Evolutionary conservation across 495 filamentous ascomycete genomes (phyloP).

Genomic region (Trichoderma reesei): DNA sequence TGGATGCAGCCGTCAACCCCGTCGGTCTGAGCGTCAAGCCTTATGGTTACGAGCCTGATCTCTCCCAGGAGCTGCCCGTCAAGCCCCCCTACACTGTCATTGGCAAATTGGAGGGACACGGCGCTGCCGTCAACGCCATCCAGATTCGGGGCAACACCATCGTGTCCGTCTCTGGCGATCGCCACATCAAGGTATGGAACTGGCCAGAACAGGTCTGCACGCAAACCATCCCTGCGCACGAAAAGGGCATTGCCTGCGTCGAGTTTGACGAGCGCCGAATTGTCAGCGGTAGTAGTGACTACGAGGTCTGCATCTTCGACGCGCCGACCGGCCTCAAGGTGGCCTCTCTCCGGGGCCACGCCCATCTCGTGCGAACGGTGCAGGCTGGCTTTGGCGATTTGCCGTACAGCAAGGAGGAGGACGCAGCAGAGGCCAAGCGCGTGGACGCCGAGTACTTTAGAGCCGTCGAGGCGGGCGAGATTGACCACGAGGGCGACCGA

Average conservation of each 20-base stretch:
- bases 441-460: conserved; percentile 62
- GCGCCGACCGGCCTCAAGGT: conserved; percentile 74
- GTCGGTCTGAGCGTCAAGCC: conserved; percentile 39
- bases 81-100: conserved; percentile 64
- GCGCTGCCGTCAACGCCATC: conserved; percentile 91
- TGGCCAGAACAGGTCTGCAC: conserved; percentile 66
- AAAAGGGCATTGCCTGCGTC: conserved; percentile 94
- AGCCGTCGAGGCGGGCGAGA: conserved; percentile 52
- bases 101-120: conserved; percentile 68
- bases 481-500: conserved; percentile 21
- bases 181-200: conserved; percentile 87
- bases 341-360: conserved; percentile 71
- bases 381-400: conserved; percentile 88
- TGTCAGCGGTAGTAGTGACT: conserved; percentile 90
- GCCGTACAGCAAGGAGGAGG: conserved; percentile 64
- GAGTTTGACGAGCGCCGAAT: conserved; percentile 96
- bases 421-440: conserved; percentile 59
- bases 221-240: conserved; percentile 73
- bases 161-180: conserved; percentile 89
- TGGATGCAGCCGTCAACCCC: conserved; percentile 19
- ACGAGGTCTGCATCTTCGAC: conserved; percentile 91
- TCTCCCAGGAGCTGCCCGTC: conserved; percentile 34
- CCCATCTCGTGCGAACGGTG: conserved; percentile 80
- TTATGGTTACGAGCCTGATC: conserved; percentile 39
- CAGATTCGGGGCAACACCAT: conserved; percentile 80